Percentiles rank a stretch among this genome's conserved stretches.
phyloP scores from a whole-genome alignment of 2,329 filamentous ascomycete genomes.

The Emmonsiellopsis sp. region DNA sequence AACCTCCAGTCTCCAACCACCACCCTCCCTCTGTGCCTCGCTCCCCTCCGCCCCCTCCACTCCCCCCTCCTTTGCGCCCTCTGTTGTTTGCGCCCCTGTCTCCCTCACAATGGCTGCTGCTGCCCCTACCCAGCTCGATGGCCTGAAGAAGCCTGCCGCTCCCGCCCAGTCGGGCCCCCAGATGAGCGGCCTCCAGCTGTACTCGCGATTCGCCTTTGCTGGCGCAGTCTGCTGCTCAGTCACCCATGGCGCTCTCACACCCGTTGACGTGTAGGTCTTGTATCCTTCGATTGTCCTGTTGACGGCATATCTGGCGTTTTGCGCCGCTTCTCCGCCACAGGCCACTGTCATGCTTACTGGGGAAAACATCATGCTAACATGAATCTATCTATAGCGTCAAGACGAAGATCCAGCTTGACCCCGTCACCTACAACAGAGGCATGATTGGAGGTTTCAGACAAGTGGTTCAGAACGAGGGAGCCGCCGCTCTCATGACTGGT shows the following conservation, averaged over 20 bases:
- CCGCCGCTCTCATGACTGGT: slow-evolving; percentile 76
- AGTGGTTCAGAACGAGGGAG: slow-evolving; percentile 75
- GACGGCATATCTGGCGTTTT: too few relatives aligned
- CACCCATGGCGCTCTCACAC: slow-evolving; percentile 93
- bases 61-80: not conserved
- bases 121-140: not conserved
- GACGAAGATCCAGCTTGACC: slow-evolving; percentile 91
- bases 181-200: slow-evolving; percentile 56
- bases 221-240: slow-evolving; percentile 97
- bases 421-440: slow-evolving; percentile 78
- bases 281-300: slow-evolving; percentile 3
- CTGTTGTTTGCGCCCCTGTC: not conserved
- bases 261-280: slow-evolving; percentile 92
- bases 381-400: slow-evolving; percentile 61
- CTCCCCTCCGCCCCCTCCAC: not conserved
- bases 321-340: slow-evolving; percentile 1
- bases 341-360: slow-evolving; percentile 10
- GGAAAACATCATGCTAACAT: not conserved
- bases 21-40: not conserved
- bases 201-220: slow-evolving; percentile 93
- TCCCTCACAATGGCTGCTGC: slow-evolving; percentile 10
- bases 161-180: slow-evolving; percentile 8
- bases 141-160: slow-evolving; percentile 9
- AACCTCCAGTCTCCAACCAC: slow-evolving; percentile 4
- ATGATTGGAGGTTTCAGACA: slow-evolving; percentile 79